A percentile compares a stretch with the other conserved stretches of the same genome.
These are phyloP conservation scores for Mallotus japonicus DNA, from an alignment of 441 rosid species.

Conservation along the genomic window DNA sequence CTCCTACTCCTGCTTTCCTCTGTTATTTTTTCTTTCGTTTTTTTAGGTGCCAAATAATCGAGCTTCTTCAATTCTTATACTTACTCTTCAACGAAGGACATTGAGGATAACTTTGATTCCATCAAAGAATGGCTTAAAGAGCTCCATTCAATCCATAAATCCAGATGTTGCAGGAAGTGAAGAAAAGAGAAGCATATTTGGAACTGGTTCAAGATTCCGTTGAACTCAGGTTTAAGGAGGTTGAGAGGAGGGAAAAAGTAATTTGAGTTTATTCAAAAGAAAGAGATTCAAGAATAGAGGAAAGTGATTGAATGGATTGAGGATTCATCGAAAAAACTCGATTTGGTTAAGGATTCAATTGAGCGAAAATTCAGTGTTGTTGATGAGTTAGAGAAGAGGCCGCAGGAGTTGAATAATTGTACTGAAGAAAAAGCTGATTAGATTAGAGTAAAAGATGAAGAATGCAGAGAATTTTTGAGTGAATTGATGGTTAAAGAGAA, in stretches of 20 bases:
- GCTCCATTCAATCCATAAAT: conserved; percentile 9
- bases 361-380: neutral
- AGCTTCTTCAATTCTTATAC: neutral
- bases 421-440: neutral
- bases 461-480: neutral
- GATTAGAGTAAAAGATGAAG: neutral
- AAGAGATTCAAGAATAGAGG: neutral
- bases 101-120: conserved; percentile 21
- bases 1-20: too few species aligned
- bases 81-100: conserved; percentile 3
- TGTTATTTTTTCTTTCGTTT: too few species aligned
- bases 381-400: neutral
- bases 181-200: conserved; percentile 18
- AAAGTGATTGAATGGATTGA: conserved; percentile 5
- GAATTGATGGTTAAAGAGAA: neutral
- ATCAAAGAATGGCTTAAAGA: conserved; percentile 13
- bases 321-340: conserved; percentile 6
- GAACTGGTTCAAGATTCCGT: conserved; percentile 4
- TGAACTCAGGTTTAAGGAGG: neutral
- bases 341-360: neutral
- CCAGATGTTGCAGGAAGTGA: neutral
- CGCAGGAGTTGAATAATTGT: too few species aligned
- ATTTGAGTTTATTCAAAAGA: neutral
- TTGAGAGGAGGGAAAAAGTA: conserved; percentile 7
- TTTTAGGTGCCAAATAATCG: neutral